Evolutionary conservation across 345 rosid species (phyloP).

Genomic region (Sonneratia alba): DNA sequence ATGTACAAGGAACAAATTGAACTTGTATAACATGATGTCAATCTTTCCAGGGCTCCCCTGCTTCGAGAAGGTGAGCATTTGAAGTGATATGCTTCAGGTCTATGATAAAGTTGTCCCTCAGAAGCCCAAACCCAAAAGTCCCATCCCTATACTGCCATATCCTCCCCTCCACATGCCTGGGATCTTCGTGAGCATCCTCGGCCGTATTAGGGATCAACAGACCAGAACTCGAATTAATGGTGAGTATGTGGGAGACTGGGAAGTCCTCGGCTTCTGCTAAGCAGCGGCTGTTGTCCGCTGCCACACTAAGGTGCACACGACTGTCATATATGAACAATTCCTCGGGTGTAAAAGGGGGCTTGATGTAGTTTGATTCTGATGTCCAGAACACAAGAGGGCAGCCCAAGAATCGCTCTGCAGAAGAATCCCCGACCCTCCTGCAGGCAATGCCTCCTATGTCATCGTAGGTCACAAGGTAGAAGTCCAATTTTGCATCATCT

Average conservation of each 20-base stretch:
- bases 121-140: conserved; percentile 74
- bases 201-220: conserved; percentile 31
- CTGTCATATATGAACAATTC: conserved; percentile 46
- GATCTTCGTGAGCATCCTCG: conserved; percentile 20
- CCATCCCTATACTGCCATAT: conserved; percentile 73
- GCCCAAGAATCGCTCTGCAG: conserved; percentile 31
- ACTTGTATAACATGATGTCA: neutral
- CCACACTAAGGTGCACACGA: conserved; percentile 19
- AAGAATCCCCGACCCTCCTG: conserved; percentile 52
- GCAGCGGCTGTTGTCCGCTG: conserved; percentile 9
- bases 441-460: conserved; percentile 65
- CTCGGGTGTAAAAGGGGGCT: conserved; percentile 41
- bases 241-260: conserved; percentile 41
- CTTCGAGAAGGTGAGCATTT: conserved; percentile 50
- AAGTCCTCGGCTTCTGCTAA: conserved; percentile 14
- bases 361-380: conserved; percentile 28
- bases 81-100: conserved; percentile 54
- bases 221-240: conserved; percentile 55
- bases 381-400: conserved; percentile 69
- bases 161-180: conserved; percentile 51
- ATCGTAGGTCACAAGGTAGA: conserved; percentile 69
- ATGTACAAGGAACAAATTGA: conserved; percentile 7
- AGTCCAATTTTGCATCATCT: conserved; percentile 52
- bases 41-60: conserved; percentile 15
- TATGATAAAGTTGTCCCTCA: conserved; percentile 46